Base-by-base conservation (phyloP, 345 rosid genomes). In the Citrus hindsii region DNA sequence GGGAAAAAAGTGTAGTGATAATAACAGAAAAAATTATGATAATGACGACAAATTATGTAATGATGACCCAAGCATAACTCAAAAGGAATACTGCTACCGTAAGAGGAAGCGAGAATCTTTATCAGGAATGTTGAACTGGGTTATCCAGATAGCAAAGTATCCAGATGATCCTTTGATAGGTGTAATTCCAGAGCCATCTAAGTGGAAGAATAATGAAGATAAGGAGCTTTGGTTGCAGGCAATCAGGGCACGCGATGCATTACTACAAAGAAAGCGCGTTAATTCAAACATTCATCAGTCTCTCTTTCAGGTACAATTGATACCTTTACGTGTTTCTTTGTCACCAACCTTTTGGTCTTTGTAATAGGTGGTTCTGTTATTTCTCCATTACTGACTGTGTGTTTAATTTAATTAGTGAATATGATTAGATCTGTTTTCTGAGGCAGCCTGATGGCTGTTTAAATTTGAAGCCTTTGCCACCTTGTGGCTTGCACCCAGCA, bases 41-140 rank as follows among this genome's bases (percentile, higher is more conserved):
- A 53, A 62, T 24, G 77, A 71, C 21, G n/a, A 67, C 63, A 77
- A 77, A 24, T 53, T 46, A 69, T 24, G 32, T 38, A 2, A 27
- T 73, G 18, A 78, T 33, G 59, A 74, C 58, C 71, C 76, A 27
- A 38, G 27, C 13, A 42, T 61, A 19, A n/a, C 37, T 38, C 79
- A 77, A 78, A 79, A 84, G 38, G 73, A 73, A 19, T 69, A 33
- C 51, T 24, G 16, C 58, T 73, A 79, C n/a, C 83, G 77, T 24
- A 86, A 88, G 80, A 86, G 89, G 76, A 89, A 89, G 74, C 80
- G 84, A 71, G 83, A 77, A 68, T 80, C 83, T 70, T 77, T 91
- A 37, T 76, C 76, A 22, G 84, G 73, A 58, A 86, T 94, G 92
- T 76, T 94, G 70, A 82, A 82, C 71, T 94, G 97, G 98, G 78